phyloP scores from a whole-genome alignment of 345 rosid genomes.

The Melaleuca alternifolia region DNA sequence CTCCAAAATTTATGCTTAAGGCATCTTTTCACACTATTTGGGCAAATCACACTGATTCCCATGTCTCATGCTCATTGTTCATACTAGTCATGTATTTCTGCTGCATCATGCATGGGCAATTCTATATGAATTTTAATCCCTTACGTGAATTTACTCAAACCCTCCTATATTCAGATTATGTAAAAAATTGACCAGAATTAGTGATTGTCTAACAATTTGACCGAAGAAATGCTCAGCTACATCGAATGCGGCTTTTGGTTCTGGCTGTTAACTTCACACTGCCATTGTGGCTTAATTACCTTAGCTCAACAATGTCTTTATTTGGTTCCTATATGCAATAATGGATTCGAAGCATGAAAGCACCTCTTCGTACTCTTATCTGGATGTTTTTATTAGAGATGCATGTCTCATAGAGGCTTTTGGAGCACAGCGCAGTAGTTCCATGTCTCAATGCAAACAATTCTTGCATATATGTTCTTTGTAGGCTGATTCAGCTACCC shows the following conservation, averaged over 20 bases:
- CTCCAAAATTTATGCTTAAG: not conserved
- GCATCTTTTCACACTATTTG: not conserved
- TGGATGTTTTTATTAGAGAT: not conserved
- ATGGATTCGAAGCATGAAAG: not conserved
- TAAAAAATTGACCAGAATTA: not conserved
- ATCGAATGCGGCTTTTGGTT: not conserved
- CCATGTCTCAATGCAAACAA: not conserved
- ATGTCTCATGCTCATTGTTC: not conserved
- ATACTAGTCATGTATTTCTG: not conserved
- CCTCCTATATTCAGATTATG: not conserved
- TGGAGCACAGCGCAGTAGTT: not conserved
- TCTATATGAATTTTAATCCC: not conserved
- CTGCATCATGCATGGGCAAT: not conserved
- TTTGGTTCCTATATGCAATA: not conserved
- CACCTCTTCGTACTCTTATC: not conserved
- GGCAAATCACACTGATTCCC: not conserved
- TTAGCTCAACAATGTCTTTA: not conserved
- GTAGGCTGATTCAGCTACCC: not conserved
- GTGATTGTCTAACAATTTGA: not conserved
- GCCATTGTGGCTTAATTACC: not conserved
- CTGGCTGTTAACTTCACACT: not conserved
- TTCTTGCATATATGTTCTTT: not conserved
- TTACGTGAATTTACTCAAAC: not conserved
- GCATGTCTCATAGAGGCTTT: not conserved
- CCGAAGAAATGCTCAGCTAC: not conserved